These are phyloP conservation scores for Cucurbitaria berberidis DNA, from an alignment of 2,329 filamentous ascomycete genomes.

Conservation along the genomic window DNA sequence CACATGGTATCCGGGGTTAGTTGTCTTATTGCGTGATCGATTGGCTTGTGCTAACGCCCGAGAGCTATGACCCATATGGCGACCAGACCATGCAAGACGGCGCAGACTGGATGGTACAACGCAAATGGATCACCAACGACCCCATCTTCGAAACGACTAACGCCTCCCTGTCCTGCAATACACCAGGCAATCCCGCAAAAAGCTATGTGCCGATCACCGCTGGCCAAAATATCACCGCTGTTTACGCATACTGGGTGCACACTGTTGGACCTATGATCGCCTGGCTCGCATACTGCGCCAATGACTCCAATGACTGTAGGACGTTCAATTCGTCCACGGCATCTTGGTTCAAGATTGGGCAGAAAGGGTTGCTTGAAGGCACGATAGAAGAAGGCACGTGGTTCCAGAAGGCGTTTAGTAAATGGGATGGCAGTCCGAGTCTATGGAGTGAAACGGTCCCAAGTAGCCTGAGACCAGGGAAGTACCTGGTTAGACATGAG, in stretches of 20 bases:
- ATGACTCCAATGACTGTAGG: constrained; percentile 21
- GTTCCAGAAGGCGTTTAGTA: constrained; percentile 34
- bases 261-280: constrained; percentile 41
- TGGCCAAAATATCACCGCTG: constrained; percentile 35
- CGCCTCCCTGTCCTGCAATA: constrained; percentile 36
- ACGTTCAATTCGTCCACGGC: constrained; percentile 19
- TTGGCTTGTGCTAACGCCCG: not conserved
- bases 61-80: constrained; percentile 36
- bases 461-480: constrained; percentile 23
- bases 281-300: constrained; percentile 35
- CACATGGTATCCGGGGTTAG: constrained; percentile 38
- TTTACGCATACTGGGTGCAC: constrained; percentile 39
- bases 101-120: constrained; percentile 33
- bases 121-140: constrained; percentile 37
- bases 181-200: constrained; percentile 31
- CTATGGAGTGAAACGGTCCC: constrained; percentile 36
- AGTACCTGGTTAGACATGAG: constrained; percentile 38
- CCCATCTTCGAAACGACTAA: constrained; percentile 36
- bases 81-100: constrained; percentile 26
- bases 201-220: constrained; percentile 34
- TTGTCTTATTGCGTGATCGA: not conserved
- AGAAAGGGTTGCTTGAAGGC: constrained; percentile 28
- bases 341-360: constrained; percentile 40
- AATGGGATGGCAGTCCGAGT: constrained; percentile 34
- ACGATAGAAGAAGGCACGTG: constrained; percentile 31